Base-by-base conservation (phyloP, 1,284 basidiomycete genomes). In the Thecaphora thlaspeos region DNA sequence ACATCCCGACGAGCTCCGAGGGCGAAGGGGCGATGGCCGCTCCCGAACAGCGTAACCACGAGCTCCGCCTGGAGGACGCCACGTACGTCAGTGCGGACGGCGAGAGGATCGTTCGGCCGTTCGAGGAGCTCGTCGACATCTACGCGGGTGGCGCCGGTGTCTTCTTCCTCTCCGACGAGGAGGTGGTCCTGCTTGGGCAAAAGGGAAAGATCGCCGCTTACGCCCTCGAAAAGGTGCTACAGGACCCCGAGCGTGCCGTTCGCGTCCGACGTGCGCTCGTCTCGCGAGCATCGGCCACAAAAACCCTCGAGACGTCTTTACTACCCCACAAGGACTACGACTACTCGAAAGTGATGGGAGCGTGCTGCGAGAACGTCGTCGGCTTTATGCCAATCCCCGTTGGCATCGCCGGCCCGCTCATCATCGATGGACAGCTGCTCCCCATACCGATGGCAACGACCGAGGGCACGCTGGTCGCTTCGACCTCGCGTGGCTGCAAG, bases 391-490 rank as follows among this genome's bases (percentile, higher is more conserved):
- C 95, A 21, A 80, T 99, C 34, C 95, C 95, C 0, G 86, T 98
- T 49, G 95, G 95, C 73, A 89, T 98, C 59, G 95, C 95, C 5
- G 95, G 95, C 7, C 95, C 95, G 2, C 85, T 99, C 44, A 89
- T 86, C 51, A 85, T 99, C 75, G 95, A 99, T 70, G 91, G 90
- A 37, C 82, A 86, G 59, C 79, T 87, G 43, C 86, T 87, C 71
- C 94, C 88, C 46, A 92, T 99, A 65, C 95, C 95, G 17, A 98
- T 99, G 95, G 94, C 95, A 32, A 99, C 95, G 0, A 94, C 95
- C 15, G 95, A 99, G 79, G 95, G 95, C 48, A 97, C 95, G 0
- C 86, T 99, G 45, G 93, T 98, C 52, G 95, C 95, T 0, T 97
- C 93, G 4, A 91, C 94, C 0, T 96, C 93, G 9, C 88, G 95